Base-by-base conservation (phyloP, 2,329 filamentous ascomycete species). In the Hypoxylon sp. region DNA sequence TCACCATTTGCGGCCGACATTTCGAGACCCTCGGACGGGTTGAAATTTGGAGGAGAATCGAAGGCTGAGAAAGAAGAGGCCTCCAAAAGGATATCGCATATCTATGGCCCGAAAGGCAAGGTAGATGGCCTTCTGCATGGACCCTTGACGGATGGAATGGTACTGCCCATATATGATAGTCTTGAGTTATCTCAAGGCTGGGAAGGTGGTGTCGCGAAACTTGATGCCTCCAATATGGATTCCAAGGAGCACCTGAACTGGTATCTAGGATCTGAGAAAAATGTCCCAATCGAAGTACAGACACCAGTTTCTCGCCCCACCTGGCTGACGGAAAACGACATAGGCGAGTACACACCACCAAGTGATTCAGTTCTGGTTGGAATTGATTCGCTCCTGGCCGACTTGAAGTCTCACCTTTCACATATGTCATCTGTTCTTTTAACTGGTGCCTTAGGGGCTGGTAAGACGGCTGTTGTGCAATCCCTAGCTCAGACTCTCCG, bases 371-470 rank as follows among this genome's bases (percentile, higher is more conserved):
- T 85, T 2, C 83, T 99, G 71, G 93, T 98, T 17, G 95, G 94
- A 1, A 95, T 98, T 63, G 93, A 98, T 73, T 82, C 86, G 1
- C 82, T 97, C 0, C 86, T 97, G 28, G 84, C 87, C 5, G 89
- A 93, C 71, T 84, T 97, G 19, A 85, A 91, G 65, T 90, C 89
- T 1, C 92, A 97, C 73, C 82, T 99, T 3, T 89, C 90, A 0
- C 92, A 97, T 73, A 88, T 93, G 70, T 98, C 95, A 0, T 98
- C 96, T 0, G 92, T 98, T 0, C 84, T 99, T 23, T 80, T 99
- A 46, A 97, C 94, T 0, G 96, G 96, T 41, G 93, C 92, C 0
- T 88, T 97, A 71, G 96, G 96, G 0, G 91, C 94, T 21, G 96
- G 96, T 25, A 99, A 99, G 81, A 94, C 93, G 2, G 90, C 90